Conservation (phyloP, 192 early-diverging fungal genomes). For the Funneliformis mosseae region DNA sequence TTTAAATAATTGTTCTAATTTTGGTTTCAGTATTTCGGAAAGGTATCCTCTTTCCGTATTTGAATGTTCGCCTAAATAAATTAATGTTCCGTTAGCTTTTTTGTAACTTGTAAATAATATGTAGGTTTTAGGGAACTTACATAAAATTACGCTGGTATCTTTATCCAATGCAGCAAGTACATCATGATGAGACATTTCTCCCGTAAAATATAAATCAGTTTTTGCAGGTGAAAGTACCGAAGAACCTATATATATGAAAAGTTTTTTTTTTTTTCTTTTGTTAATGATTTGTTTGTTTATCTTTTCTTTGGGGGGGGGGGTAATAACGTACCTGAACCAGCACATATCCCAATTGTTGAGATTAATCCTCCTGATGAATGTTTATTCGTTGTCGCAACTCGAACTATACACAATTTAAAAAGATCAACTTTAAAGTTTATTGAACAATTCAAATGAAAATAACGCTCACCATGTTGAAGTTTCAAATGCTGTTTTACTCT, state of each 20-base stretch:
- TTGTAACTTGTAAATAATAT: too few relatives aligned
- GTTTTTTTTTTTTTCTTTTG: conserved; percentile 28
- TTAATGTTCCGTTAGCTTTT: background rate
- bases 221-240: conserved; percentile 59
- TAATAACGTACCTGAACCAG: conserved; percentile 69
- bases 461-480: conserved; percentile 63
- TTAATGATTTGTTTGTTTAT: too few relatives aligned
- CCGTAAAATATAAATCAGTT: conserved; percentile 87
- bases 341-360: conserved; percentile 85
- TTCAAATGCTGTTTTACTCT: conserved; percentile 66
- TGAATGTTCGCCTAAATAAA: conserved; percentile 72
- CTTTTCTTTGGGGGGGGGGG: too few relatives aligned
- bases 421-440: background rate
- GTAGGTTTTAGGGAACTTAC: conserved; percentile 32
- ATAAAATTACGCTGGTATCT: conserved; percentile 82
- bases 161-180: conserved; percentile 79
- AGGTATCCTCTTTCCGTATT: conserved; percentile 93
- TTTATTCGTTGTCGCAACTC: conserved; percentile 67
- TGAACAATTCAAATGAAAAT: background rate
- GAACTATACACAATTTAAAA: conserved; percentile 50
- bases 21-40: conserved; percentile 59
- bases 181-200: conserved; percentile 96
- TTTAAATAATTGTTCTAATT: conserved; percentile 58
- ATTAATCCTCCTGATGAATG: conserved; percentile 56
- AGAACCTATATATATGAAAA: conserved; percentile 45